Evolutionary conservation across 371 early-diverging fungal species (phyloP).

Genomic region (Syncephalastrum contaminatum): DNA sequence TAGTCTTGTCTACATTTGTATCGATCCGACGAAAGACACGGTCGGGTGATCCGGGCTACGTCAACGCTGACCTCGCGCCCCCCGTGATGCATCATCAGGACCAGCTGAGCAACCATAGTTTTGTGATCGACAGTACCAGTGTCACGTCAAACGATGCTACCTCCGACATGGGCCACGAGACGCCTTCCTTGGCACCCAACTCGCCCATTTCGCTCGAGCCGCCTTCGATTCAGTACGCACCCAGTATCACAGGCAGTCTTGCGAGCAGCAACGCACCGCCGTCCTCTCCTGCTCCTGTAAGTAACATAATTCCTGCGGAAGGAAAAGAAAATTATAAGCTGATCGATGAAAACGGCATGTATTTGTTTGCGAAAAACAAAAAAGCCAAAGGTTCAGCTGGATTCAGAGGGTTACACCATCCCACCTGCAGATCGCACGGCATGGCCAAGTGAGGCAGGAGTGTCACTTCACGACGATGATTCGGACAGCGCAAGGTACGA

Average conservation of each 20-base stretch:
- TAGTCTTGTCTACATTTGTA: constrained; percentile 30
- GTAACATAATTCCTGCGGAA: neutral
- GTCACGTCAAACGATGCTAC: constrained; percentile 7
- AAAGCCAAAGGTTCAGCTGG: constrained; percentile 23
- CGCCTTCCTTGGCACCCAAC: constrained; percentile 14
- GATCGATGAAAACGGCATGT: neutral
- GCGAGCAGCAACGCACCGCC: constrained; percentile 16
- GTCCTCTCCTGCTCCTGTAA: constrained; percentile 10
- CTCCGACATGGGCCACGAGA: constrained; percentile 9
- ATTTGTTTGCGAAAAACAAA: neutral
- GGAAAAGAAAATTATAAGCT: no score
- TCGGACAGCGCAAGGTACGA: constrained; percentile 25
- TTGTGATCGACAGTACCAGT: constrained; percentile 11
- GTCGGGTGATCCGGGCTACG: constrained; percentile 11
- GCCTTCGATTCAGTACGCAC: constrained; percentile 23
- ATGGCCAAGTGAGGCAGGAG: constrained; percentile 28
- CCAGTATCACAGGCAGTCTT: constrained; percentile 35
- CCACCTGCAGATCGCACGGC: constrained; percentile 54
- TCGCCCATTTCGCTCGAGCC: constrained; percentile 19
- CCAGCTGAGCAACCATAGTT: constrained; percentile 12
- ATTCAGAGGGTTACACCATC: constrained; percentile 51
- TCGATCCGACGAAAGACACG: constrained; percentile 40
- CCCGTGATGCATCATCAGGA: constrained; percentile 15
- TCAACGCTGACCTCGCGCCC: constrained; percentile 15
- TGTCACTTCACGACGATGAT: constrained; percentile 11